phyloP scores from a whole-genome alignment of 495 filamentous ascomycete genomes.

The Chaetomium fimeti region DNA sequence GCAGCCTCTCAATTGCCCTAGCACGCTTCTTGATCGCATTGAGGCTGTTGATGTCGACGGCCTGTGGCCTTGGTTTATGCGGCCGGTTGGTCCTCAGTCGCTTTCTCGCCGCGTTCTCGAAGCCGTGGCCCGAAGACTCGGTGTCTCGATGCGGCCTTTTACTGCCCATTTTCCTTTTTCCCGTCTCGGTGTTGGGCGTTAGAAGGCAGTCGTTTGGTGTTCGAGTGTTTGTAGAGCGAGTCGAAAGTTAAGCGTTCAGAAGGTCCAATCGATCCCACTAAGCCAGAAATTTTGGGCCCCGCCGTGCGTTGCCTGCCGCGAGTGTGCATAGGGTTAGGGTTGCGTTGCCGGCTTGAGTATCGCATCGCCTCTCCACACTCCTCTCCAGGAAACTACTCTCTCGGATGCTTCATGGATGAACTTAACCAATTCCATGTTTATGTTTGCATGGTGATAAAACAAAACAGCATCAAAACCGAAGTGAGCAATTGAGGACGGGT shows the following conservation, averaged over 20 bases:
- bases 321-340: conserved; percentile 21
- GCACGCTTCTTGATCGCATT: conserved; percentile 58
- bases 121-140: conserved; percentile 25
- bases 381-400: not conserved
- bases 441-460: not conserved
- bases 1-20: conserved; percentile 59
- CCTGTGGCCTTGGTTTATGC: conserved; percentile 33
- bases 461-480: not conserved
- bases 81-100: conserved; percentile 27
- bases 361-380: no score
- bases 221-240: not conserved
- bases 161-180: conserved; percentile 27
- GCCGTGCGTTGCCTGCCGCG: not conserved
- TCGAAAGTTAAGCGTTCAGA: not conserved
- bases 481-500: conserved; percentile 13
- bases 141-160: conserved; percentile 27
- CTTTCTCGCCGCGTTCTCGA: conserved; percentile 17
- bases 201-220: not conserved
- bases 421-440: not conserved
- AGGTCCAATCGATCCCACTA: not conserved
- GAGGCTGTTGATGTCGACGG: conserved; percentile 39
- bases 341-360: no score
- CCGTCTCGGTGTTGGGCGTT: not conserved
- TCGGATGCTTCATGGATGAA: not conserved
- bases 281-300: conserved; percentile 14